Evolutionary conservation across 2,329 filamentous ascomycete genomes (phyloP).

Genomic region (Sporothrix mexicana): DNA sequence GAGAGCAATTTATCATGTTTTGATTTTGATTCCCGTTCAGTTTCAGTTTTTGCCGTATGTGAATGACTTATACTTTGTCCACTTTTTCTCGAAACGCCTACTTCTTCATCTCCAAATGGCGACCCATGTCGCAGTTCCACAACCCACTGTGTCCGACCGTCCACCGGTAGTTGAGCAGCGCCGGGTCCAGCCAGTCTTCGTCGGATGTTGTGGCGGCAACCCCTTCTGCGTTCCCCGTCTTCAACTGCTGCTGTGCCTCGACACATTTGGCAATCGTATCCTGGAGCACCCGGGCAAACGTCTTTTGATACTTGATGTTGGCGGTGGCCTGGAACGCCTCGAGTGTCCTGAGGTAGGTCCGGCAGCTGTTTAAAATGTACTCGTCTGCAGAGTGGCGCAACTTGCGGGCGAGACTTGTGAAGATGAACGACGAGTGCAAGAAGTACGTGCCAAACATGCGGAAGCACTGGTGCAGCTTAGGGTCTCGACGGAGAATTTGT

Average conservation of each 20-base stretch:
- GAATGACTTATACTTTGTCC: not conserved
- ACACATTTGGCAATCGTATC: constrained; percentile 14
- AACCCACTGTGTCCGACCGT: constrained; percentile 4
- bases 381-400: constrained; percentile 23
- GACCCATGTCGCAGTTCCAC: constrained; percentile 21
- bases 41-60: too few species aligned
- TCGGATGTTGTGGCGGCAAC: not conserved
- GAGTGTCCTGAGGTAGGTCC: constrained; percentile 2
- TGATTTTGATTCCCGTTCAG: too few species aligned
- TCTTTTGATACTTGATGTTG: constrained; percentile 23
- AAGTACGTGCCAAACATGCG: constrained; percentile 21
- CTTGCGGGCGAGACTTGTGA: constrained; percentile 11
- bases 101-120: not conserved
- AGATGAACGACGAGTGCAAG: constrained; percentile 24
- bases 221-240: not conserved
- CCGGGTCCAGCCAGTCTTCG: constrained; percentile 23
- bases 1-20: not conserved
- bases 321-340: constrained; percentile 16
- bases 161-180: constrained; percentile 19
- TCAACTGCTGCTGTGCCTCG: not conserved
- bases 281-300: constrained; percentile 22
- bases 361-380: constrained; percentile 22
- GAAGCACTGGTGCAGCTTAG: constrained; percentile 11
- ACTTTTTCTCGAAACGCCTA: too few species aligned
- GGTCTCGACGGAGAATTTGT: constrained; percentile 10